Evolutionary conservation across 1,139 yeast species (phyloP).

Genomic region (Nakaseomyces uthaithaninus): DNA sequence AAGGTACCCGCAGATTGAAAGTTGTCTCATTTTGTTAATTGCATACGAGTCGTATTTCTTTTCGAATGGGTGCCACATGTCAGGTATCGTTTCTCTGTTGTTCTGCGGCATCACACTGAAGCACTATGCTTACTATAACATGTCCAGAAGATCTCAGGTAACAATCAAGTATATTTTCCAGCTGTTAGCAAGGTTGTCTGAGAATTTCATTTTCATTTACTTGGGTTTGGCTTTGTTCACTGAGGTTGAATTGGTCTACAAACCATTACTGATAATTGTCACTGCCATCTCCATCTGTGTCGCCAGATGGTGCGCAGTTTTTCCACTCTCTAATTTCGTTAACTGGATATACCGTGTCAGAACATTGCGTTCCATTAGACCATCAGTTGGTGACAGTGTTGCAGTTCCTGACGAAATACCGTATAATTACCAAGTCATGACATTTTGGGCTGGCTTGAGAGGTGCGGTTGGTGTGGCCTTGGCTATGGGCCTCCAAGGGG

Average conservation of each 20-base stretch:
- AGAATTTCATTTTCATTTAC: slow-evolving; percentile 92
- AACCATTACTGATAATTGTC: slow-evolving; percentile 84
- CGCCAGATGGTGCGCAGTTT: slow-evolving; percentile 96
- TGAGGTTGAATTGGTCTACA: slow-evolving; percentile 88
- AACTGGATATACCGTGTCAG: slow-evolving; percentile 69
- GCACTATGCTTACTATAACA: slow-evolving; percentile 93
- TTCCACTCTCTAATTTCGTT: slow-evolving; percentile 79
- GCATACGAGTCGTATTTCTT: slow-evolving; percentile 96
- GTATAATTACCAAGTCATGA: slow-evolving; percentile 96
- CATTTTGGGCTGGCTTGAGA: slow-evolving; percentile 97
- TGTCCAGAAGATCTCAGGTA: slow-evolving; percentile 95
- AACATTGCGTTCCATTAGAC: slow-evolving; percentile 27
- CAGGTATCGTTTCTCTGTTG: slow-evolving; percentile 89
- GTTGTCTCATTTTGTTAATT: slow-evolving; percentile 79
- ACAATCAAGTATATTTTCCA: slow-evolving; percentile 94
- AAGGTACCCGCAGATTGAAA: slow-evolving; percentile 92
- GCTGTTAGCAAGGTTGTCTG: slow-evolving; percentile 86
- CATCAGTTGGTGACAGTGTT: slow-evolving; percentile 35
- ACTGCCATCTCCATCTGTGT: slow-evolving; percentile 87
- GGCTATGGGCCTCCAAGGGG: slow-evolving; percentile 96
- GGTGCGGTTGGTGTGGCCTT: slow-evolving; percentile 99
- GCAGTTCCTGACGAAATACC: slow-evolving; percentile 82
- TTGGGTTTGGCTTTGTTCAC: slow-evolving; percentile 91
- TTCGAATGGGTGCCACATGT: slow-evolving; percentile 98
- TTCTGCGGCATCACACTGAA: slow-evolving; percentile 95